Base-by-base conservation (phyloP, 345 rosid genomes). In the Linum trigynum region DNA sequence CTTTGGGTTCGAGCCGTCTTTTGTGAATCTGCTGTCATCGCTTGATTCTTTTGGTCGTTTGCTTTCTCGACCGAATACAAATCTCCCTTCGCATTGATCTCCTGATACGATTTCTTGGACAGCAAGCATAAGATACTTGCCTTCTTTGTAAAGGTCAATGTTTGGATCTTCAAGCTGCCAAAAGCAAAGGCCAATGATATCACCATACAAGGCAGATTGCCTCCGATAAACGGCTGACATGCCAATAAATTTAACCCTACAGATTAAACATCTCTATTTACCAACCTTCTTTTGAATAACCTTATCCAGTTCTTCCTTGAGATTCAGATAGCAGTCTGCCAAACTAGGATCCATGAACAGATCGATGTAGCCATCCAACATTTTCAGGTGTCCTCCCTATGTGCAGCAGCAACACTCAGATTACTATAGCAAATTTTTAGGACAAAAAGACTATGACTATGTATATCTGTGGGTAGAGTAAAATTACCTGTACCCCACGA, bases 41-140 rank as follows among this genome's bases (percentile, higher is more conserved):
- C 58, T 38, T 3, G 85, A 66, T 64, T 78, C 83, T 80, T 59
- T 81, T 5, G 84, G 85, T 75, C 75, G 85, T 78, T 60, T 86
- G 72, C 80, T 81, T 66, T 83, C 83, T 12, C 99, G 97, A 7
- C 99, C 96, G 67, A 94, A 94, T 12, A 94, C 99, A 56, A 90
- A 94, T 66, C 95, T 83, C 23, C 99, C 99, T 84, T 94, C 99
- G 66, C 96, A 88, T 74, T 82, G 89, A 78, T 94, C 99, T 66
- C 95, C 96, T 4, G 90, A 80, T 2, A 88, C 91, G 57, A 94
- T 85, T 79, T 90, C 99, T 72, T 90, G 95, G 68, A 94, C 85
- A 11, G 99, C 92, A 63, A 84, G 87, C 87, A 90, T 80, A 56
- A 94, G 81, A 78, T 94, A 86, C 63, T 88, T 90, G 59, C 92